Evolutionary conservation across 139 green algal species (phyloP).

Genomic region (Astrephomene gubernaculifera): DNA sequence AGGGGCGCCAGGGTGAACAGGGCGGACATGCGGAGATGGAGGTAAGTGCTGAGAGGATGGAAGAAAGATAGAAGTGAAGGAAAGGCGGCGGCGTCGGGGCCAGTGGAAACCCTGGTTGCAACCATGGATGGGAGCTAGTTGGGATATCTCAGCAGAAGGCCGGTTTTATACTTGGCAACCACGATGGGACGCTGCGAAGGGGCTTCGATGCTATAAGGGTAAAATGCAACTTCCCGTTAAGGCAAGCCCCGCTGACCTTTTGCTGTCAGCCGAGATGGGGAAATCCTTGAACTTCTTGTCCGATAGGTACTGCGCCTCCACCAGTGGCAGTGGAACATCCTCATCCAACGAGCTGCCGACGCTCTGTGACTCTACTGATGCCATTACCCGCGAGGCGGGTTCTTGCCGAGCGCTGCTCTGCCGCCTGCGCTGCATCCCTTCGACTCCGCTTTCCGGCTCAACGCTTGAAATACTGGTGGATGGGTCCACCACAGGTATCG

Average conservation of each 20-base stretch:
- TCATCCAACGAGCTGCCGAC: neutral
- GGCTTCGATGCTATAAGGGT: no score
- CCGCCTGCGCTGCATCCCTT: no score
- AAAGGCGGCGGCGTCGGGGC: neutral
- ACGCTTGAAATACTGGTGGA: no score
- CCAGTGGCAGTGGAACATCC: neutral
- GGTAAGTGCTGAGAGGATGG: neutral
- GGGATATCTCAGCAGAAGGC: neutral
- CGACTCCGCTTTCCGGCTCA: no score
- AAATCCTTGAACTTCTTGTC: constrained; percentile 47
- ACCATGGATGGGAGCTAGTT: neutral
- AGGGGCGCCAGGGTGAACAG: neutral
- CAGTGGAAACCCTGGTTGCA: neutral
- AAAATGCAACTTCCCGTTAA: no score
- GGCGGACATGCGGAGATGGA: neutral
- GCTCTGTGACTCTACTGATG: no score
- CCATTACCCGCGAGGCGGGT: no score
- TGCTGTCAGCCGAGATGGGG: constrained; percentile 37
- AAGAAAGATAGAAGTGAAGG: neutral
- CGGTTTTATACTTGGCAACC: neutral
- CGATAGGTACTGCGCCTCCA: constrained; percentile 44
- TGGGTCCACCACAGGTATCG: no score
- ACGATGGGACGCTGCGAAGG: neutral
- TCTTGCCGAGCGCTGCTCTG: no score
- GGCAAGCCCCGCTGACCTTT: constrained; percentile 13